These are phyloP conservation scores for Trichoderma koningiopsis DNA, from an alignment of 2,329 filamentous ascomycete genomes.

Conservation along the genomic window DNA sequence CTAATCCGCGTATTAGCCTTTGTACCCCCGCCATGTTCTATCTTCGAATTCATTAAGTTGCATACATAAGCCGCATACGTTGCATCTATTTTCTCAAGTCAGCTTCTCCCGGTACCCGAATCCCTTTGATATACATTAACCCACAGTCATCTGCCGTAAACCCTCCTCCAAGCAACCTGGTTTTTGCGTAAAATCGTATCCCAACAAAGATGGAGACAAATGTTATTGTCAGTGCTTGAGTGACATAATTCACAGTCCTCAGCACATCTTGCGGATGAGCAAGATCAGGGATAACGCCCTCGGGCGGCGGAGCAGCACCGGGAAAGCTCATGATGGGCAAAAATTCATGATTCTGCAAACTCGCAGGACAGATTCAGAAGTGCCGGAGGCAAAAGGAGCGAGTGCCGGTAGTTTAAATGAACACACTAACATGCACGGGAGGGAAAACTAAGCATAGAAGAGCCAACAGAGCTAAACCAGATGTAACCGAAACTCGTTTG, in stretches of 20 bases:
- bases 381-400: not conserved
- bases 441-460: not conserved
- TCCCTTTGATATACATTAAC: slow-evolving; percentile 5
- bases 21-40: not conserved
- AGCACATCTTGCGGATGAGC: slow-evolving; percentile 35
- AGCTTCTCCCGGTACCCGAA: not conserved
- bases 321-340: slow-evolving; percentile 28
- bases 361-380: not conserved
- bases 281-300: slow-evolving; percentile 33
- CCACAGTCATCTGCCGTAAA: slow-evolving; percentile 36
- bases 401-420: not conserved
- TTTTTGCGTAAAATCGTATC: slow-evolving; percentile 34
- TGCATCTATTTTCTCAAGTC: slow-evolving; percentile 26
- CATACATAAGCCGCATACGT: slow-evolving; percentile 31
- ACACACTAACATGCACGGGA: not conserved
- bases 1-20: slow-evolving; percentile 24
- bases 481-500: not conserved
- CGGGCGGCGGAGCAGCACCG: slow-evolving; percentile 33
- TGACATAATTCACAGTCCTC: slow-evolving; percentile 34
- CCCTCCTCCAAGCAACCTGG: slow-evolving; percentile 27
- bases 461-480: not conserved
- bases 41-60: not conserved
- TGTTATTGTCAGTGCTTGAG: slow-evolving; percentile 35
- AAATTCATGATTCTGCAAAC: slow-evolving; percentile 1
- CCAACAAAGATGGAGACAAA: slow-evolving; percentile 34